phyloP scores from a whole-genome alignment of 768 basidiomycete genomes.

The Infundibulicybe gibba region DNA sequence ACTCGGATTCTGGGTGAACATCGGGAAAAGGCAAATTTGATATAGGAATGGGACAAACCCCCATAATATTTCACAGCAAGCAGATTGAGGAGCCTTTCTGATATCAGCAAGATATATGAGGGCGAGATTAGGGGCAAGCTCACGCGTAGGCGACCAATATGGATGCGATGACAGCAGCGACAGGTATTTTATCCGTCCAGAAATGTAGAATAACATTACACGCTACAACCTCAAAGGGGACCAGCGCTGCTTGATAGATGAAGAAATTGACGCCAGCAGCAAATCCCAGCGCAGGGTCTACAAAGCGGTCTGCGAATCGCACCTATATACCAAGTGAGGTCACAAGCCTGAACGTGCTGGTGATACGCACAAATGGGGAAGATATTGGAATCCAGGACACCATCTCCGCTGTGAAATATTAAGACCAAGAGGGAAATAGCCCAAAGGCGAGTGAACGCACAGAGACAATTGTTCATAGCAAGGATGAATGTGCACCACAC shows the following conservation, averaged over 20 bases:
- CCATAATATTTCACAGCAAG: constrained; percentile 49
- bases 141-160: constrained; percentile 40
- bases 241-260: constrained; percentile 39
- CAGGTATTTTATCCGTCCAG: constrained; percentile 50
- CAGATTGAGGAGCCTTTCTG: constrained; percentile 36
- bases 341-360: too few relatives aligned
- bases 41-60: constrained; percentile 22
- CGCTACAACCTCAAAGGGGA: constrained; percentile 51
- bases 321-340: constrained; percentile 22
- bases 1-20: constrained; percentile 38
- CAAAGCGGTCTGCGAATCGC: constrained; percentile 57
- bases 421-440: not conserved
- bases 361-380: constrained; percentile 58
- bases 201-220: constrained; percentile 50
- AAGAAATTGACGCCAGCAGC: constrained; percentile 58
- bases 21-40: not conserved
- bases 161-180: constrained; percentile 37
- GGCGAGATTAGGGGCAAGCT: constrained; percentile 3
- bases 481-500: constrained; percentile 48
- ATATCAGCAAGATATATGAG: too few relatives aligned
- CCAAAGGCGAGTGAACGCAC: constrained; percentile 16
- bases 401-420: constrained; percentile 59
- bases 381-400: constrained; percentile 79
- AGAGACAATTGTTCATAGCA: constrained; percentile 44
- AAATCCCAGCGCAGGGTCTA: constrained; percentile 56